phyloP scores from a whole-genome alignment of 805 yeast species.

The Kodamaea hsintzibuensis region DNA sequence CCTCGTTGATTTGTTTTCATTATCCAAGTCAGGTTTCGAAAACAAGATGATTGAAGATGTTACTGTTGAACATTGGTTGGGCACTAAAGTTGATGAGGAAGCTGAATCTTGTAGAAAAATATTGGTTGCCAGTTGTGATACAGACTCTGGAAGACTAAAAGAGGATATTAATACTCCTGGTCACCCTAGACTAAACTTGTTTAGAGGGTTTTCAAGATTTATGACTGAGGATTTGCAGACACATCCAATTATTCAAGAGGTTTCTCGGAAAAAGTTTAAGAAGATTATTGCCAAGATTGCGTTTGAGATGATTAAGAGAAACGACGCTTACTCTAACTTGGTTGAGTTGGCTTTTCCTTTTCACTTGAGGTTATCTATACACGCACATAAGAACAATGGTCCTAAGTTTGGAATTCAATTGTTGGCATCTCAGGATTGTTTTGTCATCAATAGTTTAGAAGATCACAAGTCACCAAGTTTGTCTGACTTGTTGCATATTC shows the following conservation, averaged over 20 bases:
- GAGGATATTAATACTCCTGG: constrained; percentile 32
- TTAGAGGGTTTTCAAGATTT: constrained; percentile 58
- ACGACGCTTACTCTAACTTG: constrained; percentile 64
- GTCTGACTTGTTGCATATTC: constrained; percentile 59
- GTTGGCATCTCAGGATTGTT: constrained; percentile 43
- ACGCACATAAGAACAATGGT: constrained; percentile 59
- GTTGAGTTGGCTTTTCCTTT: constrained; percentile 61
- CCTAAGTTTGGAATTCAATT: constrained; percentile 60
- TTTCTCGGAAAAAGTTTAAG: constrained; percentile 51
- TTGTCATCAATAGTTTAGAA: constrained; percentile 47
- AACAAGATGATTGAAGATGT: constrained; percentile 19
- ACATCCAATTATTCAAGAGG: constrained; percentile 36
- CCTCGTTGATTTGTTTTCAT: constrained; percentile 35
- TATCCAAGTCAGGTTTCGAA: constrained; percentile 17
- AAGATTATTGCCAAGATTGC: constrained; percentile 54
- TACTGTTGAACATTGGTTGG: constrained; percentile 31
- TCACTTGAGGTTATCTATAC: constrained; percentile 60
- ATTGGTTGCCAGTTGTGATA: constrained; percentile 39
- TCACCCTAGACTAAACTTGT: constrained; percentile 54
- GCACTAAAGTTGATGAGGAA: constrained; percentile 31
- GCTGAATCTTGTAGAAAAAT: constrained; percentile 40
- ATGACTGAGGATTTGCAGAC: constrained; percentile 58
- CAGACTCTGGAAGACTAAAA: constrained; percentile 35
- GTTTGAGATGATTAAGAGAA: constrained; percentile 63
- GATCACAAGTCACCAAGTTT: constrained; percentile 39